Base-by-base conservation (phyloP, 176 grass and related monocot genomes). In the Poa annua region DNA sequence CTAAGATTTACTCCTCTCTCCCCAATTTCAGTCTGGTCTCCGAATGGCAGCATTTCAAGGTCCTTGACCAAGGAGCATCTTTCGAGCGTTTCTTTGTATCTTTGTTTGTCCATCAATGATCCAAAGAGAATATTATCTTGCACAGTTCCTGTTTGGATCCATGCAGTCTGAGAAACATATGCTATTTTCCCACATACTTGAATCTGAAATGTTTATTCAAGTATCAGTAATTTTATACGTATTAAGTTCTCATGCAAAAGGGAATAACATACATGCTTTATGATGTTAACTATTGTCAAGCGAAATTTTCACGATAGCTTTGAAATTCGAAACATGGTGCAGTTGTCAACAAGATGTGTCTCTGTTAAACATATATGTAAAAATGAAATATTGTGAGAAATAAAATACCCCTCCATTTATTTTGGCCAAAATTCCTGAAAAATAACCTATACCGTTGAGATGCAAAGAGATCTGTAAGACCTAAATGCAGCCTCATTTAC, bases 1-100 rank as follows among this genome's bases (percentile, higher is more conserved):
- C 96, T 98, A 44, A 98, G 91, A 89, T 95, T 98, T 81, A 95
- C 45, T 11, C 96, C 96, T 88, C 96, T 91, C 80, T 98, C 96
- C 17, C 96, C 93, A 56, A 98, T 98, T 88, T 95, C 81, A 81
- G 96, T 98, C 64, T 15, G 42, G 11, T 98, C 93, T 71, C 93
- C 89, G 35, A 87, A 90, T 64, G 90, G 96, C 19, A 98, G 45
- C 80, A 93, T 92, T 85, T 87, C 77, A 77, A 98, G 89, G 57
- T 98, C 92, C 70, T 98, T 91, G 2, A 92, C 87, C 25, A 98
- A 81, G 73, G 93, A 93, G 57, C 92, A 98, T 50, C 35, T 93
- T 14, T 63, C 72, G 41, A 98, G 93, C 70, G 92, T 92, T 66
- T 92, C 74, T 71, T 85, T 49, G 57, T 95, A 98, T 63, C 89